Base-by-base conservation (phyloP, 495 filamentous ascomycete genomes). In the Neurospora africana region DNA sequence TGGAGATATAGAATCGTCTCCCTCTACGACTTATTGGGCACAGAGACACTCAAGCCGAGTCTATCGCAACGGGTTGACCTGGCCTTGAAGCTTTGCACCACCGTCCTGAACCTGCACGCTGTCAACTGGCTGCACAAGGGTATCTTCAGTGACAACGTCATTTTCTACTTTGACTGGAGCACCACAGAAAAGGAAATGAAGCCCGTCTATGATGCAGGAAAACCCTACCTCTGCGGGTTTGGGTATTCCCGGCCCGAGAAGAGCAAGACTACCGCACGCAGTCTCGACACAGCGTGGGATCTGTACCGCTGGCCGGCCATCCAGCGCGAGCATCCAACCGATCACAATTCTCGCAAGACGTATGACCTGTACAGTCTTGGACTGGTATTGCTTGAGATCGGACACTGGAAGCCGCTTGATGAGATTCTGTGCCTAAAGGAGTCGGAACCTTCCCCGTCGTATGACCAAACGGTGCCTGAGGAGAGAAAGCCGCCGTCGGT, bases 111-210 rank as follows among this genome's bases (percentile, higher is more conserved):
- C 47, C 78, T 89, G 1, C 87, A 89, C 68, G 80, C 84, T 0
- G 84, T 87, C 2, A 84, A 86, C 68, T 89, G 86, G 87, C 76
- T 89, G 35, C 87, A 89, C 79, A 89, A 89, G 75, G 84, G 85
- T 0, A 75, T 89, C 1, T 83, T 85, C 35, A 84, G 81, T 68
- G 79, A 85, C 40, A 87, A 86, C 71, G 81, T 89, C 47, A 69
- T 89, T 87, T 88, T 72, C 81, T 43, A 43, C 84, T 53, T 72
- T 0, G 39, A 40, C 39, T 2, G 0, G 15, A 2, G 5, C 1
- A 10, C 9, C 36, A 10, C 4, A 1, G 9, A 13, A 19, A 3
- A 38, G 38, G 15, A 9, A 43, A 21, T 11, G 19, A 1, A 2
- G 9, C 21, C 0, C 1, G 4, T 4, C 2, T 21, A 53, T 1